These are phyloP conservation scores for Lactifluus subvellereus DNA, from an alignment of 768 basidiomycete species.

Conservation along the genomic window DNA sequence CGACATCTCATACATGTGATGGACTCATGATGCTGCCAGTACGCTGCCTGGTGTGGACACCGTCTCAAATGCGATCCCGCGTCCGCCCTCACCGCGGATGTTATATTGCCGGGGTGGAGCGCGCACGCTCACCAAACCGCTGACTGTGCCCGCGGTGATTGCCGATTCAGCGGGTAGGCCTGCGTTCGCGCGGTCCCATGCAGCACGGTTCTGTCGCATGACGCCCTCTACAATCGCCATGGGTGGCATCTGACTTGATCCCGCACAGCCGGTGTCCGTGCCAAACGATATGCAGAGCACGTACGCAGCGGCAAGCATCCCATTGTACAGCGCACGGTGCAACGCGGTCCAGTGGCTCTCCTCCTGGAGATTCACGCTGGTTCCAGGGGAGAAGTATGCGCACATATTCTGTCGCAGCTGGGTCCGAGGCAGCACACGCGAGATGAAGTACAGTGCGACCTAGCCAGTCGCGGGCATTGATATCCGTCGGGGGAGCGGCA, in stretches of 20 bases:
- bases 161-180: neutral
- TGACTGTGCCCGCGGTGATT: no score
- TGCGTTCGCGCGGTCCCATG: conserved; percentile 23
- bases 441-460: conserved; percentile 81
- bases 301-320: conserved; percentile 66
- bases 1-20: no score
- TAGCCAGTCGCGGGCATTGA: conserved; percentile 67
- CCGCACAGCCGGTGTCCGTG: neutral
- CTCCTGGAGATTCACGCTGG: conserved; percentile 79
- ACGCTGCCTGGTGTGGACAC: no score
- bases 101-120: no score
- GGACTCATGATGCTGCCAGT: no score
- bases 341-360: conserved; percentile 92
- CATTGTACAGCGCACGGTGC: conserved; percentile 79
- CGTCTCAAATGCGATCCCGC: no score
- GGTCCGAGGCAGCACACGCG: conserved; percentile 53
- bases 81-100: no score
- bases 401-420: conserved; percentile 61
- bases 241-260: conserved; percentile 35
- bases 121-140: no score
- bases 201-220: conserved; percentile 35
- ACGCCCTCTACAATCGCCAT: conserved; percentile 70
- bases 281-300: conserved; percentile 27
- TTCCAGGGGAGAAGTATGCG: conserved; percentile 61
- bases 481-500: conserved; percentile 37